Evolutionary conservation across 129 eudicot genomes (phyloP), one percentile per base, ranked within the genome.

Genomic region (Rutidosis leptorrhynchoides): DNA sequence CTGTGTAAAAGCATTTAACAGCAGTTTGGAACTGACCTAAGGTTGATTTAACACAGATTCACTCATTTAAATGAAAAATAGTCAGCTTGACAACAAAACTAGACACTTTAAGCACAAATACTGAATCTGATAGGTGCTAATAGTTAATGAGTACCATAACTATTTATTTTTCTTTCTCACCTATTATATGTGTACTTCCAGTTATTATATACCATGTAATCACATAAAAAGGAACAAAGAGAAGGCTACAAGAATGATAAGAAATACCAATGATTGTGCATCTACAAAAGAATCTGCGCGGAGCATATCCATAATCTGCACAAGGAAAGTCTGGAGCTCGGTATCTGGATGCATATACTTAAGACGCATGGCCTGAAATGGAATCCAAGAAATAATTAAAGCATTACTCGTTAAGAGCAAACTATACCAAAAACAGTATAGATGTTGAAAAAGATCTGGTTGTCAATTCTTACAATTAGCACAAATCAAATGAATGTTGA

Each of bases 261-360:
- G 71, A 69, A 61, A 79, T 86, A 93, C 98, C 98, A 93, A 80
- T 65, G 96, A 82, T 64, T 93, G 98, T 63, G 98, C 95, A 88
- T 93, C 98, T 55, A 72, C 78, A 45, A 79, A 78, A 67, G 85
- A 70, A 76, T 85, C 98, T 28, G 79, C 67, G 49, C 80, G 95
- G 66, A 93, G 92, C 98, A 93, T 93, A 70, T 88, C 95, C 84
- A 93, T 76, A 70, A 93, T 82, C 68, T 75, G 96, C 68, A 79
- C 70, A 69, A 83, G 82, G 35, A 70, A 93, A 72, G 80, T 80
- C 76, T 85, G 89, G 65, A 93, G 98, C 83, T 93, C 98, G 73
- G 77, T 88, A 68, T 93, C 98, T 54, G 92, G 89, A 65, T 85
- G 98, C 80, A 82, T 83, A 82, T 93, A 93, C 80, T 77, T 88